phyloP scores from a whole-genome alignment of 306 rosid genomes.

The barrel medic (Medicago truncatula) region DNA sequence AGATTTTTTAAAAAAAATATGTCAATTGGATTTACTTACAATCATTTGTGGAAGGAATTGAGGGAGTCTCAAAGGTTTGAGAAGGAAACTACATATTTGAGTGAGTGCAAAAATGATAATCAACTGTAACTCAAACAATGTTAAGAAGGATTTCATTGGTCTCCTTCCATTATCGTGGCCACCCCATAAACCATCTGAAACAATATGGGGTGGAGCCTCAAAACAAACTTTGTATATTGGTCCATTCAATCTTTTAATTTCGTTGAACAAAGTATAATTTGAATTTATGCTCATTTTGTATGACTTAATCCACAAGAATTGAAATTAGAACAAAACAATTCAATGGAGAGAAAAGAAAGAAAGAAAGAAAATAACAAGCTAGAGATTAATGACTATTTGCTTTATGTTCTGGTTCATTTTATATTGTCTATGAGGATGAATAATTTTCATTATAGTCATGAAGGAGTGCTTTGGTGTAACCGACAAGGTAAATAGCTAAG shows the following conservation, averaged over 20 bases:
- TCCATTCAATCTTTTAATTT: background rate
- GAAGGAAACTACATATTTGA: conserved; percentile 31
- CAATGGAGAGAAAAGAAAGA: background rate
- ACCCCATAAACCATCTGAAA: conserved; percentile 56
- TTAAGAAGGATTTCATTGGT: conserved; percentile 46
- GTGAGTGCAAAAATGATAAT: conserved; percentile 47
- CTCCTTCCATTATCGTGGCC: background rate
- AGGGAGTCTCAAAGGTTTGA: conserved; percentile 60
- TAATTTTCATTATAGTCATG: too few relatives aligned
- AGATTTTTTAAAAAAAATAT: too few relatives aligned
- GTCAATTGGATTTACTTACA: conserved; percentile 35
- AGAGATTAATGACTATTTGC: background rate
- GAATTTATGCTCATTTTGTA: conserved; percentile 7
- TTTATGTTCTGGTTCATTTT: background rate
- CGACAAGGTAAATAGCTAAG: conserved; percentile 22
- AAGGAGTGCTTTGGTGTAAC: background rate
- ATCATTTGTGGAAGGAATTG: conserved; percentile 57
- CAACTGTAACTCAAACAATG: conserved; percentile 58
- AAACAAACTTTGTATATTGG: background rate
- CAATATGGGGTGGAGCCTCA: conserved; percentile 38
- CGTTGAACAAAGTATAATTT: background rate
- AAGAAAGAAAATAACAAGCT: background rate
- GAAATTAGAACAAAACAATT: background rate
- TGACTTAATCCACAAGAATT: background rate
- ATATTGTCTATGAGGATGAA: too few relatives aligned